Evolutionary conservation across 2,329 filamentous ascomycete genomes (phyloP).

Genomic region (Ceratocystis ficicola): DNA sequence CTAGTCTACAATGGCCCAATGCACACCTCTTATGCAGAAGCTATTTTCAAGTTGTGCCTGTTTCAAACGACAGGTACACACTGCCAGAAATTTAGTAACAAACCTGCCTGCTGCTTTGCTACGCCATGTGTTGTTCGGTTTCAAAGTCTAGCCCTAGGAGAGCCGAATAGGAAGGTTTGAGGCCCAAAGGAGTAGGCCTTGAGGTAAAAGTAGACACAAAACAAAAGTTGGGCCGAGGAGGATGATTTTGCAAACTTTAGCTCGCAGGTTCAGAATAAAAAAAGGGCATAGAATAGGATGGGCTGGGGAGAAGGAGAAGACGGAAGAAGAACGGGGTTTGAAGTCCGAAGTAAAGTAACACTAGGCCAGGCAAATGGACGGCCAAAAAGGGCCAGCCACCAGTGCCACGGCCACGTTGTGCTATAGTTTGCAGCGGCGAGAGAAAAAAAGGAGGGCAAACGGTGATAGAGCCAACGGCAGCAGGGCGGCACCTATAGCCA

Average conservation of each 20-base stretch:
- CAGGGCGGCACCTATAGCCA: background rate
- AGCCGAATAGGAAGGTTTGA: background rate
- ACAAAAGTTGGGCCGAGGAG: background rate
- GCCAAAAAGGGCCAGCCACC: background rate
- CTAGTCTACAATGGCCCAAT: background rate
- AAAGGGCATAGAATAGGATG: background rate
- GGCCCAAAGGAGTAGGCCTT: background rate
- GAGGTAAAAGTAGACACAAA: conserved; percentile 7
- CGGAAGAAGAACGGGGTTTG: too few species aligned
- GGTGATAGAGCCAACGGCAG: background rate
- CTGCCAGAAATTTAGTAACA: background rate
- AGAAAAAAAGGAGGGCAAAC: background rate
- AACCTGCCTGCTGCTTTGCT: conserved; percentile 4
- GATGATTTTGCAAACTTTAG: background rate
- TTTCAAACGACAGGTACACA: background rate
- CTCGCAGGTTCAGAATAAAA: background rate
- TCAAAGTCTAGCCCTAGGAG: conserved; percentile 6
- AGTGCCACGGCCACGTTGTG: background rate
- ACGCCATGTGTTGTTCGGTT: conserved; percentile 5
- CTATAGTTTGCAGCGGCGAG: background rate
- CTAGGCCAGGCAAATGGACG: background rate
- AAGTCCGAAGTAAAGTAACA: background rate
- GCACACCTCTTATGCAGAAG: background rate
- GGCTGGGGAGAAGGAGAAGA: background rate
- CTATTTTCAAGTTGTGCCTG: conserved; percentile 1